Percentiles rank a stretch among this genome's conserved stretches.
Evolutionary conservation across 768 basidiomycete genomes (phyloP).

Genomic region (Boletellus ananiceps): DNA sequence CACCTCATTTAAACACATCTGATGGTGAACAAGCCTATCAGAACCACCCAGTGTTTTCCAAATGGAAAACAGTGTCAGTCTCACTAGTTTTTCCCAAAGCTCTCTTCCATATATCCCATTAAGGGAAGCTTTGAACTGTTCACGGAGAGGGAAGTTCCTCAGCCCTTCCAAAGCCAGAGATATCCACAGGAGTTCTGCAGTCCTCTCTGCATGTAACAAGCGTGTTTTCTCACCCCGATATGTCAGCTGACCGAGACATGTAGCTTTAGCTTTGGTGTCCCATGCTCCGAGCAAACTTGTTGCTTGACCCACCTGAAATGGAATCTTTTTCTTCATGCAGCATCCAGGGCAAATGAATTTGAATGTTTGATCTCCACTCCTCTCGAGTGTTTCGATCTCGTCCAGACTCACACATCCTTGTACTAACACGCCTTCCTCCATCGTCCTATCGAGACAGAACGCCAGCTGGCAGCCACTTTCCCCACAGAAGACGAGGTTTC

Average conservation of each 20-base stretch:
- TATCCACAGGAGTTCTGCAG: not conserved
- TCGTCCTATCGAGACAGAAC: not conserved
- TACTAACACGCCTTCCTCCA: too few relatives aligned
- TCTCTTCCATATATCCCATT: not conserved
- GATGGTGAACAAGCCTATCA: too few relatives aligned
- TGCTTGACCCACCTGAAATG: not conserved
- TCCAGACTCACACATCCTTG: not conserved
- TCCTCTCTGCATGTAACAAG: not conserved
- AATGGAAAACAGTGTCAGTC: too few relatives aligned
- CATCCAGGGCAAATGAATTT: not conserved
- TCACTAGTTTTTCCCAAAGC: not conserved
- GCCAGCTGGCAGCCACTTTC: not conserved
- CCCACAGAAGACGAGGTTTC: not conserved
- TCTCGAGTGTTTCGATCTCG: not conserved
- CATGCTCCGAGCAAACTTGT: too few relatives aligned
- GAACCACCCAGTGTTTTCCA: too few relatives aligned
- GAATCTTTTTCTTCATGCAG: not conserved
- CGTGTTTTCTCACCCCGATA: not conserved
- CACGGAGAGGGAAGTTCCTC: not conserved
- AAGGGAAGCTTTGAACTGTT: not conserved
- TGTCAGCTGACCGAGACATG: not conserved
- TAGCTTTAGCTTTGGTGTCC: too few relatives aligned
- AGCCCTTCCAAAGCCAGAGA: not conserved
- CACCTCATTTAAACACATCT: not conserved
- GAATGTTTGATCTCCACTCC: fast-evolving